These are phyloP conservation scores for Camellia sinensis DNA, from an alignment of 148 eudicot genomes.

Conservation along the genomic window DNA sequence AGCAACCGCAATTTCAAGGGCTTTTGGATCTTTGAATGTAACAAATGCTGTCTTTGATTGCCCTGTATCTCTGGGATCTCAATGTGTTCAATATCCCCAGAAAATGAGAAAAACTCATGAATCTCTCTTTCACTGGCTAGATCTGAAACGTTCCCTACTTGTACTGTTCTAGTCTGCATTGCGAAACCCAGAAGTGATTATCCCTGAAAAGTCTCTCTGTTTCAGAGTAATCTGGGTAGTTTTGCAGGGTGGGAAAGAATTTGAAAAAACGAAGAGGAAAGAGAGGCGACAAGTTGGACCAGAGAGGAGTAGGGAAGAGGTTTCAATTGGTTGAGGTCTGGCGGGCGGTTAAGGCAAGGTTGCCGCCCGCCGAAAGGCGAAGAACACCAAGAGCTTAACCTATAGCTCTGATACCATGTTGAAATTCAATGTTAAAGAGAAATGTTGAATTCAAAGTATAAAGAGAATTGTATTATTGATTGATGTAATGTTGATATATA, in stretches of 20 bases:
- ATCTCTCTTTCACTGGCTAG: conserved; percentile 87
- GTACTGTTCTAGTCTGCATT: conserved; percentile 64
- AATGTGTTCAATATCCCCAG: conserved; percentile 79
- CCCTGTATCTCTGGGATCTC: conserved; percentile 63
- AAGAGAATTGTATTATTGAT: too few species aligned
- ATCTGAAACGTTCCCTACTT: conserved; percentile 84
- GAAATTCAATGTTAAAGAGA: too few species aligned
- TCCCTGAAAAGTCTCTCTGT: neutral
- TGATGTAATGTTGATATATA: too few species aligned
- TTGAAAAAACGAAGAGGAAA: neutral
- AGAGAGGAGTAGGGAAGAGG: neutral
- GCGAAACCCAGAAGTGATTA: neutral
- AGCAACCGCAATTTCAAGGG: conserved; percentile 87
- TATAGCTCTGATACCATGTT: too few species aligned
- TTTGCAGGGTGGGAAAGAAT: neutral
- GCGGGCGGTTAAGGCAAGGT: too few species aligned
- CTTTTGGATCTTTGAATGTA: conserved; percentile 77
- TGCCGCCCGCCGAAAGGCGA: too few species aligned
- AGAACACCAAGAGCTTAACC: too few species aligned
- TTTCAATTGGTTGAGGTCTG: too few species aligned
- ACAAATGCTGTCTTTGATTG: conserved; percentile 68
- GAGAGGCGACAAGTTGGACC: neutral
- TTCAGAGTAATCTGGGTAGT: too few species aligned
- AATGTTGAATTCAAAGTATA: too few species aligned
- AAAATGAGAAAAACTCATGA: conserved; percentile 86